phyloP scores from a whole-genome alignment of 306 rosid species.

The Acmispon strigosus region DNA sequence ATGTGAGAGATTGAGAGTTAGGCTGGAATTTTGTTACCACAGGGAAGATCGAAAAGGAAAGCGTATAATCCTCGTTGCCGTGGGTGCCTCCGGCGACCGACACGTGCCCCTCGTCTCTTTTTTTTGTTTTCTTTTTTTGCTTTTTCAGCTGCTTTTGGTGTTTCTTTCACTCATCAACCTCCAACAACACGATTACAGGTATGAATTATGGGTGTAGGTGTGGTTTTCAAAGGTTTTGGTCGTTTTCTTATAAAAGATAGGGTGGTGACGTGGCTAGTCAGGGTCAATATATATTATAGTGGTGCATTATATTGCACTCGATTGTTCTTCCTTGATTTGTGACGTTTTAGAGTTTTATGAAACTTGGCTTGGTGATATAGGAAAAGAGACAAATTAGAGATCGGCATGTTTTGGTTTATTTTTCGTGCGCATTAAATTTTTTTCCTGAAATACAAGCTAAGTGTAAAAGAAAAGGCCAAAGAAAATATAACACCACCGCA shows the following conservation, averaged over 20 bases:
- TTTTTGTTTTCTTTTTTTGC: not conserved
- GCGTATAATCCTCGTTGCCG: not conserved
- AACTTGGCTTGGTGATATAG: conserved; percentile 35
- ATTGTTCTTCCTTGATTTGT: conserved; percentile 25
- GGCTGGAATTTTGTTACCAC: conserved; percentile 47
- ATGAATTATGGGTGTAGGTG: not conserved
- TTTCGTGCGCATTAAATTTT: not conserved
- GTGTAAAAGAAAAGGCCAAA: not conserved
- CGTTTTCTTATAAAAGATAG: conserved; percentile 12
- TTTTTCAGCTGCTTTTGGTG: conserved; percentile 19
- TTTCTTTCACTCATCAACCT: conserved; percentile 66
- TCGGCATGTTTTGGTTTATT: conserved; percentile 16
- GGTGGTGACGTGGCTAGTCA: conserved; percentile 32
- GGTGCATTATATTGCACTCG: conserved; percentile 22
- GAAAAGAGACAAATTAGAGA: conserved; percentile 8
- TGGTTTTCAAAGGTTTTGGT: not conserved
- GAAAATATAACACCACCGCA: not conserved
- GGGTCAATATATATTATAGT: conserved; percentile 35
- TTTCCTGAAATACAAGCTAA: not conserved
- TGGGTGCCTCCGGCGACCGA: not conserved
- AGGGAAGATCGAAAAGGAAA: conserved; percentile 13
- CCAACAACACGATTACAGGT: conserved; percentile 26
- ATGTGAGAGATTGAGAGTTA: conserved; percentile 42
- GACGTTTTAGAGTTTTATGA: conserved; percentile 26
- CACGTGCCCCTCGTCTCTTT: conserved; percentile 24